Evolutionary conservation across 2,329 filamentous ascomycete species (phyloP), one percentile per base, ranked within the genome.

Genomic region (Malbranchea zuffiana): DNA sequence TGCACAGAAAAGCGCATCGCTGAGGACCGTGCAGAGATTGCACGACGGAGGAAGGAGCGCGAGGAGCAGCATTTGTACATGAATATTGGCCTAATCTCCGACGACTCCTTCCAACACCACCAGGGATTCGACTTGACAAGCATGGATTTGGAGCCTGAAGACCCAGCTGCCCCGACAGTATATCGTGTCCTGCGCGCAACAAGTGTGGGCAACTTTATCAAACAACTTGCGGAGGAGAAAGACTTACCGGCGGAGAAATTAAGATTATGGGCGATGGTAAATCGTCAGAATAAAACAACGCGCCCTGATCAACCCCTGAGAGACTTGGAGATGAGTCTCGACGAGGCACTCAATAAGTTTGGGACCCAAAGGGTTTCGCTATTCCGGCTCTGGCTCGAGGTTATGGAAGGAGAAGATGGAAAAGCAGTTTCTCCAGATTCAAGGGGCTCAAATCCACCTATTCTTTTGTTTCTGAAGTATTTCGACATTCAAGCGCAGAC

Each of bases 1-100:
- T 15, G 18, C 29, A 32, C 48, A 80, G 79, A 84, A 52, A 70
- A 72, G 48, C 77, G 78, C 43, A 72, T 96, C 31, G 76, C 83
- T 3, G 85, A 95, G 56, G 90, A 98, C 56, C 78, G 78, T 11
- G 80, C 78, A 4, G 69, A 78, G 4, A 67, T 78, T 25, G 84
- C 93, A 52, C 80, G 80, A 21, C 75, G 78, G 46, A 78, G 78
- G 47, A 93, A 87, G 57, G 90, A 98, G 53, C 78, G 82, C 30
- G 87, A 94, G 55, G 90, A 98, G 57, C 84, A 87, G 27, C 92
- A 96, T 62, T 69, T 98, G 3, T 98, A 92, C 61, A 82, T 94
- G 59, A 76, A 77, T 38, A 75, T 92, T 20, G 82, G 81, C 47
- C 78, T 93, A 7, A 78, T 93, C 35, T 85, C 82, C 0, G 77